Evolutionary conservation across 331 rosid species (phyloP), one percentile per base, ranked within the genome.

Genomic region (Malus hybrid): DNA sequence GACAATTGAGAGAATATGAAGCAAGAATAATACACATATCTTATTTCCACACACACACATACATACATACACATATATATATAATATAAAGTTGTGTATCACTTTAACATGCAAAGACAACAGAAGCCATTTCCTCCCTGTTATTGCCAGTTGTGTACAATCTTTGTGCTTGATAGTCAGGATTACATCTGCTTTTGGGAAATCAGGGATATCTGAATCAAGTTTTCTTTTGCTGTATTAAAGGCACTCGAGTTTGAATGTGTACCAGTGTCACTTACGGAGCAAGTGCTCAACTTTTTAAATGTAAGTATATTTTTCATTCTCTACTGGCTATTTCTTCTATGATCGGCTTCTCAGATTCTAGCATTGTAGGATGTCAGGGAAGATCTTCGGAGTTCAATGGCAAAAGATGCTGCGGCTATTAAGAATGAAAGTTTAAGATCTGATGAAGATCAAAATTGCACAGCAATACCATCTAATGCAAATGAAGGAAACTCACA

Each of bases 161-260:
- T 31, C 14, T 33, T 7, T 19, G 14, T n/a, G 50, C 36, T n/a
- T 56, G 24, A 7, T 54, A 71, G 9, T 54, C 31, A 32, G 39
- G 1, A 34, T 50, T 50, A 42, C 56, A 6, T 54, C 59, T 18
- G 27, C 27, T 12, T 70, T 29, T 22, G 61, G 64, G 10, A 70
- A 48, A 29, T 32, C 7, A 29, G 14, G 44, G 69, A 18, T 29
- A 65, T 32, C 57, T 81, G 50, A 85, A 74, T 75, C 56, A 59
- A 22, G 27, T 76, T 46, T 72, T 77, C 71, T 72, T 48, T 73
- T 55, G 36, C 44, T 42, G 60, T 69, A 72, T 50, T 76, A 19
- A 79, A 91, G 98, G 99, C 87, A 62, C 84, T 86, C 11, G 91
- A 87, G 83, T 94, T 94, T 81, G 99, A 94, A 85, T 92, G 97